phyloP scores from a whole-genome alignment of 2,329 filamentous ascomycete genomes.

The Aspergillus sp. region DNA sequence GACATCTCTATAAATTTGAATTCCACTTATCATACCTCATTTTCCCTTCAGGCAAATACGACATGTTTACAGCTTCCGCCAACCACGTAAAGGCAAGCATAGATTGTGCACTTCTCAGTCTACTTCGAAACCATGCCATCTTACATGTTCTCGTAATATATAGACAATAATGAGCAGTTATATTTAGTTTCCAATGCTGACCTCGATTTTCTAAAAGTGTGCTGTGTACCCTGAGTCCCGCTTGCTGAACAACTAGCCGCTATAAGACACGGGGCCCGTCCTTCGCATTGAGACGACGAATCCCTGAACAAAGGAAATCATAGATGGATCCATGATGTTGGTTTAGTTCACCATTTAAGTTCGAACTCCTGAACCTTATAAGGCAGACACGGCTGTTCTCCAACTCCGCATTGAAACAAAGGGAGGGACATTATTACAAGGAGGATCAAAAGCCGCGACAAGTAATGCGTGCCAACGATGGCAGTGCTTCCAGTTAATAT shows the following conservation, averaged over 20 bases:
- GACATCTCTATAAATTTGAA: too few relatives aligned
- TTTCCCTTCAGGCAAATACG: too few relatives aligned
- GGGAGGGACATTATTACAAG: neutral
- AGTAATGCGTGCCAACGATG: too few relatives aligned
- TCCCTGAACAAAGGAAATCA: neutral
- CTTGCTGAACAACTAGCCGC: neutral
- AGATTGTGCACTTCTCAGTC: neutral
- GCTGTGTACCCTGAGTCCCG: neutral
- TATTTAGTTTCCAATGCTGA: neutral
- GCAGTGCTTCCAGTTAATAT: too few relatives aligned
- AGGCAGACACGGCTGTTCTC: neutral
- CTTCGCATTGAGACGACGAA: neutral
- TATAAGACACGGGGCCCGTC: neutral
- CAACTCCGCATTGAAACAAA: neutral
- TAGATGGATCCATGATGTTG: neutral
- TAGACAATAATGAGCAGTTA: neutral
- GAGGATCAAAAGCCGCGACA: too few relatives aligned
- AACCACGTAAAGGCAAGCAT: neutral
- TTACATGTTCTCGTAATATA: neutral
- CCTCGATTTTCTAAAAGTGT: neutral
- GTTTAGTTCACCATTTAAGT: neutral
- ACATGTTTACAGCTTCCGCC: too few relatives aligned
- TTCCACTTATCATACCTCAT: too few relatives aligned
- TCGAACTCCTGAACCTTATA: neutral
- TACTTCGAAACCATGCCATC: too few relatives aligned